Base-by-base conservation (phyloP, 148 eudicot species). In the Dianthus caryophyllus region DNA sequence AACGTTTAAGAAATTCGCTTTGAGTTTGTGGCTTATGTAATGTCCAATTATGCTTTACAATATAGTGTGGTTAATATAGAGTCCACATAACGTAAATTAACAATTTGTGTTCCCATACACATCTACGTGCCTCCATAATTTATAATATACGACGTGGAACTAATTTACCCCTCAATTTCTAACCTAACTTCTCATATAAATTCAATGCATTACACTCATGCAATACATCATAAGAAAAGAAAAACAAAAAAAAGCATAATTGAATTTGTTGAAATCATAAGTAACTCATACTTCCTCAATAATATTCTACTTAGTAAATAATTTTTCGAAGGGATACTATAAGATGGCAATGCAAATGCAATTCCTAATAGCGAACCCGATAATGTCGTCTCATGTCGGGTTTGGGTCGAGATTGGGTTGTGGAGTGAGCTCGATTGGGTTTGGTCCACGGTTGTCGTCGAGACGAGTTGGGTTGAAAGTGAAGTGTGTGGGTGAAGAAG, bases 311-410 rank as follows among this genome's bases (percentile, higher is more conserved):
- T n/a, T n/a, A n/a, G n/a, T n/a, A n/a, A n/a, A n/a, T n/a, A n/a
- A n/a, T n/a, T n/a, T n/a, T n/a, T 33, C 7, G 38, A 33, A 33
- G 38, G 7, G 38, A 33, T 33, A 33, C 24, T 22, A 30, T 9
- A 24, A 18, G 20, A 53, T 65, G 65, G 75, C 84, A 13, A 50
- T 68, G 55, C 73, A 63, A 22, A 39, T 77, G 71, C 87, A 83
- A 59, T 60, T 80, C 50, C 7, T 73, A 14, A 49, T 75, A 24
- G 76, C 36, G 0, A 72, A 70, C 21, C 75, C 87, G 0, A n/a
- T 49, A 8, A 7, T 33, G 7, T 6, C 54, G 7, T 6, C 54
- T 6, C 54, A 68, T n/a, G 46, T 63, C 3, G 25, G 18, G 0
- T 65, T 9, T 7, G 33, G 71, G 12, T 38, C 67, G 4, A 53